Conservation (phyloP, 768 basidiomycete species). For the Asterophora parasitica region DNA sequence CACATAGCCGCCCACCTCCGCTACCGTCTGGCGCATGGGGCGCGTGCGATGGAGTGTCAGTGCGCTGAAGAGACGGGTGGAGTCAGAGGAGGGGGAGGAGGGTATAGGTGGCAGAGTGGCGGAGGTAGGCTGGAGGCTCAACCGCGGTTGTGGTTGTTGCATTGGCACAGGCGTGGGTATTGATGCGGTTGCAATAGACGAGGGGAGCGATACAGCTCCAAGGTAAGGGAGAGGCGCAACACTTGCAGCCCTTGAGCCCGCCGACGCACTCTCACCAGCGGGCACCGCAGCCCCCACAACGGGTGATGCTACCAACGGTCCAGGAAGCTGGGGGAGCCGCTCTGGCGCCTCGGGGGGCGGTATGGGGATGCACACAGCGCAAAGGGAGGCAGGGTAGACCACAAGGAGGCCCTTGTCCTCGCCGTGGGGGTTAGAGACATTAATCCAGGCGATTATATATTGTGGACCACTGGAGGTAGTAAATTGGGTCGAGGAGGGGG, state of each 20-base stretch:
- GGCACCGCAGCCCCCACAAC: constrained; percentile 34
- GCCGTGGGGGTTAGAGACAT: constrained; percentile 71
- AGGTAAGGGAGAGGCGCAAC: no score
- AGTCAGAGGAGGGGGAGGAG: constrained; percentile 22
- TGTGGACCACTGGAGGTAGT: constrained; percentile 3
- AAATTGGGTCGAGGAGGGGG: no score
- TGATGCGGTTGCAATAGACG: no score
- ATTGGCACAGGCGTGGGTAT: not conserved
- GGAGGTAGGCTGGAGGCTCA: not conserved
- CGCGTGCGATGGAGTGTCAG: constrained; percentile 50
- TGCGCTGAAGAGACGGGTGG: constrained; percentile 42
- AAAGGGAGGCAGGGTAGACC: constrained; percentile 67
- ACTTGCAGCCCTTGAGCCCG: no score
- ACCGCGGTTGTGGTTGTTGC: not conserved
- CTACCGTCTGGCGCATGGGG: constrained; percentile 46
- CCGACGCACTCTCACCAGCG: not conserved
- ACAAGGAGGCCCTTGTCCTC: constrained; percentile 76
- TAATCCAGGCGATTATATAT: constrained; percentile 66
- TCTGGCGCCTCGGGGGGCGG: constrained; percentile 35
- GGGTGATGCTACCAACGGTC: constrained; percentile 53
- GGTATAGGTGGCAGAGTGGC: constrained; percentile 23
- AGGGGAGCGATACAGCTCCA: no score
- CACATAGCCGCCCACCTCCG: constrained; percentile 64
- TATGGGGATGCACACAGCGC: constrained; percentile 36
- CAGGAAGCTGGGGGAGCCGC: constrained; percentile 59